Conservation (phyloP, 148 eudicot genomes). For the Vaccinium macrocarpon region DNA sequence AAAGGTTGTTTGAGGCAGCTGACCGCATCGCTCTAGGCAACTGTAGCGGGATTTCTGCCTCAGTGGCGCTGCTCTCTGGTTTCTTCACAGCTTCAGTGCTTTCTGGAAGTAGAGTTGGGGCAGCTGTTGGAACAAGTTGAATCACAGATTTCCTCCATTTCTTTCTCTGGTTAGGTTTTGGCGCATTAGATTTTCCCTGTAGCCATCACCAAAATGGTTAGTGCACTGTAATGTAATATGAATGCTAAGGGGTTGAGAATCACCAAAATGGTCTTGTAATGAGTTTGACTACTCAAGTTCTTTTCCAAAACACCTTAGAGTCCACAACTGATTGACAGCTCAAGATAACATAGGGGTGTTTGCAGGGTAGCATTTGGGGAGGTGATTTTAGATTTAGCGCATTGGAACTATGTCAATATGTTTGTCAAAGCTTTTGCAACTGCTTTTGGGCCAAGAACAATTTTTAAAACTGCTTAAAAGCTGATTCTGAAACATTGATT, state of each 20-base stretch:
- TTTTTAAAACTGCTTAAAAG: not conserved
- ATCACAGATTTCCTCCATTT: conserved; percentile 75
- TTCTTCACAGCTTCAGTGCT: conserved; percentile 29
- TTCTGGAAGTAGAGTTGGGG: conserved; percentile 44
- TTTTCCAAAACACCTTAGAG: not conserved
- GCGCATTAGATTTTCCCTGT: conserved; percentile 66
- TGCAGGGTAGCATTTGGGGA: not conserved
- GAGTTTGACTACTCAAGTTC: not conserved
- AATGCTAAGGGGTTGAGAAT: not conserved
- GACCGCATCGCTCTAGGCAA: conserved; percentile 78
- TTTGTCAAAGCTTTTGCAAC: not conserved
- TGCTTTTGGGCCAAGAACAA: not conserved
- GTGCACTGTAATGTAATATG: not conserved
- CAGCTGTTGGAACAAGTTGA: conserved; percentile 63
- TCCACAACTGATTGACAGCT: not conserved
- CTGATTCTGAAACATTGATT: not conserved
- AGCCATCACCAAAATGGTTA: not conserved
- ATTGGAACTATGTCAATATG: not conserved
- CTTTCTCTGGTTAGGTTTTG: conserved; percentile 62
- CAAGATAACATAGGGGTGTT: not conserved
- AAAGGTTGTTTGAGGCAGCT: conserved; percentile 44
- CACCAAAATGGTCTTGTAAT: not conserved
- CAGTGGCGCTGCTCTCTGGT: conserved; percentile 34
- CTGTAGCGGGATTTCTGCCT: conserved; percentile 49
- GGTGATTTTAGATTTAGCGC: not conserved